These are phyloP conservation scores for Diplotaxis tenuifolia DNA, from an alignment of 345 rosid genomes.

Conservation along the genomic window DNA sequence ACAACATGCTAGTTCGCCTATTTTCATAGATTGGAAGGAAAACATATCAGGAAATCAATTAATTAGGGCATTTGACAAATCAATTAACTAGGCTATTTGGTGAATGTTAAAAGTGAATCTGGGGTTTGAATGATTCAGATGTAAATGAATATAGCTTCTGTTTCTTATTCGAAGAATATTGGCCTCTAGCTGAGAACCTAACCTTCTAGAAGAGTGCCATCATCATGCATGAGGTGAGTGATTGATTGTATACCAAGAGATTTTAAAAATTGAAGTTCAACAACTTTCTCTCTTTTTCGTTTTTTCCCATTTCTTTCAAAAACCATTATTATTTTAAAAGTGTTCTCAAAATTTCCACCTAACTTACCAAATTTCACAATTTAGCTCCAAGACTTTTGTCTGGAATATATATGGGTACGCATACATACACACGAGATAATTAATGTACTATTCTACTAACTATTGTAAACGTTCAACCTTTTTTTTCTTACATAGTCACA, in stretches of 20 bases:
- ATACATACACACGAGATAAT: neutral
- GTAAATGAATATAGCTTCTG: constrained; percentile 4
- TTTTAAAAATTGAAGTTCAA: constrained; percentile 26
- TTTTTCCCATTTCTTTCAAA: constrained; percentile 3
- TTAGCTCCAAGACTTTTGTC: constrained; percentile 2
- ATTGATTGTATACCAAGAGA: constrained; percentile 33
- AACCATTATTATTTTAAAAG: neutral
- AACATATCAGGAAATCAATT: neutral
- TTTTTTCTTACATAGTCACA: constrained; percentile 4
- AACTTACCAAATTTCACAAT: constrained; percentile 37
- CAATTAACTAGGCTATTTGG: neutral
- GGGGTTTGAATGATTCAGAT: neutral
- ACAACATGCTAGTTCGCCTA: neutral
- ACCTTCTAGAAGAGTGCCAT: constrained; percentile 33
- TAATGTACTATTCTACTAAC: neutral
- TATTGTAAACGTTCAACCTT: neutral
- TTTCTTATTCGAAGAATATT: constrained; percentile 3
- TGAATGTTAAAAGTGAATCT: neutral
- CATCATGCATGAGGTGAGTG: constrained; percentile 35
- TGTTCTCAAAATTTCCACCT: constrained; percentile 23
- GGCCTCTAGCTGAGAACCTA: neutral
- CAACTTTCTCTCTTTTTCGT: constrained; percentile 30
- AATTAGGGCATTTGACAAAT: neutral
- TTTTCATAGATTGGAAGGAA: neutral
- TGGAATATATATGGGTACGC: neutral